These are phyloP conservation scores for Clonostachys solani DNA, from an alignment of 2,329 filamentous ascomycete genomes.

Conservation along the genomic window DNA sequence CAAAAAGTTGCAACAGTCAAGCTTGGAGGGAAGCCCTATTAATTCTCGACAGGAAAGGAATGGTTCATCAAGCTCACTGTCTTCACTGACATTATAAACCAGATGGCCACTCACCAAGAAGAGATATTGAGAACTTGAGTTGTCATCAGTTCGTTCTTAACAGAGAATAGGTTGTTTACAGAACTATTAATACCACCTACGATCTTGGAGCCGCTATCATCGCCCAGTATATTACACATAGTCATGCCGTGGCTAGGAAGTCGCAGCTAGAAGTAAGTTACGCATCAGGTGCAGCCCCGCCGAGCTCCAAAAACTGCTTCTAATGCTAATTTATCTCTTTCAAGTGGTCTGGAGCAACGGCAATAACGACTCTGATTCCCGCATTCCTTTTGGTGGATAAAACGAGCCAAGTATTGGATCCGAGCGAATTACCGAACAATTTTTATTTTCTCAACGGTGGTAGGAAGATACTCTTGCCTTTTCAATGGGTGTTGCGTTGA, in stretches of 20 bases:
- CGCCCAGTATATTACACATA: slow-evolving; percentile 2
- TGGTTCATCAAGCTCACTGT: slow-evolving; percentile 30
- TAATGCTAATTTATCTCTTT: neutral
- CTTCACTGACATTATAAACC: slow-evolving; percentile 24
- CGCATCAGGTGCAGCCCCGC: too few relatives aligned
- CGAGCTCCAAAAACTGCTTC: too few relatives aligned
- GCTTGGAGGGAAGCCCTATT: slow-evolving; percentile 52
- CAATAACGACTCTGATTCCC: slow-evolving; percentile 1
- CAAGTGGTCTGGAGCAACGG: slow-evolving; percentile 1
- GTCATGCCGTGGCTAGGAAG: slow-evolving; percentile 2
- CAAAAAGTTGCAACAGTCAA: slow-evolving; percentile 58
- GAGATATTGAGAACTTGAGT: slow-evolving; percentile 49
- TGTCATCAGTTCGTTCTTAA: slow-evolving; percentile 34
- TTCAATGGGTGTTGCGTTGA: too few relatives aligned
- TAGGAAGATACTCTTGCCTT: too few relatives aligned
- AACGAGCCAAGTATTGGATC: slow-evolving; percentile 4
- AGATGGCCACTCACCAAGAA: slow-evolving; percentile 35
- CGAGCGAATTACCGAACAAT: slow-evolving; percentile 4
- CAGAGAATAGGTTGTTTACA: slow-evolving; percentile 38
- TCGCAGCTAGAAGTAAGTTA: slow-evolving; percentile 4
- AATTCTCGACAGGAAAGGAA: slow-evolving; percentile 27
- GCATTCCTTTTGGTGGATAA: slow-evolving; percentile 4
- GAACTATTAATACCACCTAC: slow-evolving; percentile 44
- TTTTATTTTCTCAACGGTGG: neutral
- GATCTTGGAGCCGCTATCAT: slow-evolving; percentile 16